Evolutionary conservation across 768 basidiomycete genomes (phyloP).

Genomic region (Porpolomopsis calyptriformis): DNA sequence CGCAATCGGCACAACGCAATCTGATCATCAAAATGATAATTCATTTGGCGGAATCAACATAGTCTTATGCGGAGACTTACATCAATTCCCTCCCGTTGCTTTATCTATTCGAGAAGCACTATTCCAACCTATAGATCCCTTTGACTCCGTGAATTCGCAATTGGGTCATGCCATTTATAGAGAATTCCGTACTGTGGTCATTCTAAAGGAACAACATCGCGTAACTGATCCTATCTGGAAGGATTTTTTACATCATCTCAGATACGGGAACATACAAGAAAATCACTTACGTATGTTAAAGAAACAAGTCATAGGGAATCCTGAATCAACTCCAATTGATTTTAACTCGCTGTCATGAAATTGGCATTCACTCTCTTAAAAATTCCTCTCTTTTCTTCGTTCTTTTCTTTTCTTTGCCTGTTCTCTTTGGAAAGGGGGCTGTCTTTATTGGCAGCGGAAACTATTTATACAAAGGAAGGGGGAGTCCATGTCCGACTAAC

Average conservation of each 20-base stretch:
- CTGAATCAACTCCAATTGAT: conserved; percentile 7
- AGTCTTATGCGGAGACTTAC: conserved; percentile 4
- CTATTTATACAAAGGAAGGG: no score
- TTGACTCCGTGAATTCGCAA: background rate
- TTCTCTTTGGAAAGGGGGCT: no score
- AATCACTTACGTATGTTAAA: conserved; percentile 19
- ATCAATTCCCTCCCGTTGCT: conserved; percentile 23
- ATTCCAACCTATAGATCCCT: background rate
- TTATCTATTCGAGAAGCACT: conserved; percentile 8
- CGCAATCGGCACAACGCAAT: background rate
- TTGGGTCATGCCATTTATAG: conserved; percentile 17
- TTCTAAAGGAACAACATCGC: conserved; percentile 24
- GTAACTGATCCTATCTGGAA: conserved; percentile 23
- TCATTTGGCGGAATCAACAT: background rate
- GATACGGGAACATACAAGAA: conserved; percentile 15
- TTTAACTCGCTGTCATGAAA: conserved; percentile 5
- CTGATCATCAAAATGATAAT: background rate
- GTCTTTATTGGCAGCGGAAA: no score
- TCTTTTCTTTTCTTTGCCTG: no score
- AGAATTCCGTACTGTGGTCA: conserved; percentile 21
- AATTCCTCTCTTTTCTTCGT: no score
- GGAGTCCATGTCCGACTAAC: no score
- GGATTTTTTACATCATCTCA: conserved; percentile 18
- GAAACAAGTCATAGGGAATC: conserved; percentile 13
- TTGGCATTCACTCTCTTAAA: no score